These are phyloP conservation scores for Fusarium haematococcum DNA, from an alignment of 2,329 filamentous ascomycete genomes.

Conservation along the genomic window DNA sequence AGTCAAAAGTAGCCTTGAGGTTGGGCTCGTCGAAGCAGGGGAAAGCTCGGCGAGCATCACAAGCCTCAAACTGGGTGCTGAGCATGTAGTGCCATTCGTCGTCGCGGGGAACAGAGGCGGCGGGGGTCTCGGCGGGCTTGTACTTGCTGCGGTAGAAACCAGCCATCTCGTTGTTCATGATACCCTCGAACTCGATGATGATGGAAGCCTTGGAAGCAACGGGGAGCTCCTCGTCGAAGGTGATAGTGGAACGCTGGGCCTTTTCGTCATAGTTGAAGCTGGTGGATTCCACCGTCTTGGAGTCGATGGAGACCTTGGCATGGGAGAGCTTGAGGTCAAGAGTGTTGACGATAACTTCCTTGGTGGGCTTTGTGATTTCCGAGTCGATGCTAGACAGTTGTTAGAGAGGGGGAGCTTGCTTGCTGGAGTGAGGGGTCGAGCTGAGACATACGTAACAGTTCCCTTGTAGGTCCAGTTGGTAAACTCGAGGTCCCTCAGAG, in stretches of 20 bases:
- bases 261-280: constrained; percentile 84
- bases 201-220: constrained; percentile 74
- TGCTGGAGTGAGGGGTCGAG: constrained; percentile 16
- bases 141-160: constrained; percentile 97
- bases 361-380: constrained; percentile 77
- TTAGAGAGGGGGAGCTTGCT: constrained; percentile 10
- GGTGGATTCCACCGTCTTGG: constrained; percentile 69
- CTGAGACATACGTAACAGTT: constrained; percentile 67
- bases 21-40: constrained; percentile 99
- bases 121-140: constrained; percentile 79
- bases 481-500: constrained; percentile 85
- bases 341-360: constrained; percentile 85
- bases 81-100: constrained; percentile 79
- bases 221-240: constrained; percentile 78
- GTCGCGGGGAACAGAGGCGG: constrained; percentile 82
- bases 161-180: constrained; percentile 90
- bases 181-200: constrained; percentile 80
- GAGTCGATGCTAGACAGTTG: constrained; percentile 72
- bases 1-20: constrained; percentile 95
- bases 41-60: constrained; percentile 93
- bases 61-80: constrained; percentile 97
- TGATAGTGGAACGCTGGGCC: constrained; percentile 84
- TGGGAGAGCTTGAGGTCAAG: constrained; percentile 83
- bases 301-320: constrained; percentile 69
- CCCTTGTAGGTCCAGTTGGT: constrained; percentile 82